These are phyloP conservation scores for Skeletonema potamos DNA, from an alignment of 108 stramenopile genomes.

Conservation along the genomic window DNA sequence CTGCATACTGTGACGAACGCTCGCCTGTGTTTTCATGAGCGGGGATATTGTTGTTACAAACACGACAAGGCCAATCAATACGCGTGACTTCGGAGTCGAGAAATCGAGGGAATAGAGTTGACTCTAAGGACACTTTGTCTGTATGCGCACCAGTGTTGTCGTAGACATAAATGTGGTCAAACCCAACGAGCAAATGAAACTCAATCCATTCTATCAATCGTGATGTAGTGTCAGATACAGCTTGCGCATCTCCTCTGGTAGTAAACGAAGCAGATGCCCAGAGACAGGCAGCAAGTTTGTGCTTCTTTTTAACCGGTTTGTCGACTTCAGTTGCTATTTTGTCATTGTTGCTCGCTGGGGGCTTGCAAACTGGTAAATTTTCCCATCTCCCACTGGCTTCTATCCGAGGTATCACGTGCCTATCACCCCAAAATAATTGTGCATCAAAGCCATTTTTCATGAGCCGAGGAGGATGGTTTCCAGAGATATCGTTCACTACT, in stretches of 20 bases:
- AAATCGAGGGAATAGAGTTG: conserved; percentile 43
- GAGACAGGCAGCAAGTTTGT: conserved; percentile 57
- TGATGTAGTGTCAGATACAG: conserved; percentile 48
- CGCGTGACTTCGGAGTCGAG: conserved; percentile 46
- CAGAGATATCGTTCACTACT: neutral
- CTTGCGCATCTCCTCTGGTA: conserved; percentile 54
- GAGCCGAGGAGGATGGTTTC: conserved; percentile 21
- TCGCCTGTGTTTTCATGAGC: conserved; percentile 73
- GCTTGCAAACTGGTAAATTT: conserved; percentile 36
- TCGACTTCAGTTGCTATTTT: neutral
- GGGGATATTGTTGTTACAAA: conserved; percentile 81
- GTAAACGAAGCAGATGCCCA: conserved; percentile 60
- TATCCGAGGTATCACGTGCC: conserved; percentile 26
- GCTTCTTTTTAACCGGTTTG: conserved; percentile 48
- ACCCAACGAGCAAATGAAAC: conserved; percentile 74
- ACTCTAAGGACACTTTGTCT: conserved; percentile 19
- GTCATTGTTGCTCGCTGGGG: conserved; percentile 43
- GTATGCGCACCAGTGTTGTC: conserved; percentile 63
- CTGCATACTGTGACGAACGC: conserved; percentile 77
- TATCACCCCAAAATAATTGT: conserved; percentile 24
- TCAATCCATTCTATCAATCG: conserved; percentile 81
- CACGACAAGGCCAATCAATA: conserved; percentile 63
- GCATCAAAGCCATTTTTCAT: conserved; percentile 54
- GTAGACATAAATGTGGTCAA: conserved; percentile 83
- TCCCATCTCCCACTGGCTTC: conserved; percentile 46